Evolutionary conservation across 1,284 basidiomycete genomes (phyloP).

Genomic region (Amylostereum chailletii): DNA sequence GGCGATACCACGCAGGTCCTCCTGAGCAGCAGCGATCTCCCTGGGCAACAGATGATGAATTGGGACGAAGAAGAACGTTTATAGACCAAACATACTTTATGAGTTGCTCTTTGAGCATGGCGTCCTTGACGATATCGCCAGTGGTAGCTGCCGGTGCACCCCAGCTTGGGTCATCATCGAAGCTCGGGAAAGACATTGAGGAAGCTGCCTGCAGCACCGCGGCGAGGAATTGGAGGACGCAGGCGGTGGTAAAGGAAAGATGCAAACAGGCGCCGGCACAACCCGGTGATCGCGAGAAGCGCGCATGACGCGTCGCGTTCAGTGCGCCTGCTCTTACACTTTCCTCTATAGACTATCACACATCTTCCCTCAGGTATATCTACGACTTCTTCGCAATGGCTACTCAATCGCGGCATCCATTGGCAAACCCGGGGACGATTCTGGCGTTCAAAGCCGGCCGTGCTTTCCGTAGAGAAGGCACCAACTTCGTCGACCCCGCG

Average conservation of each 20-base stretch:
- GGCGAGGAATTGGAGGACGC: neutral
- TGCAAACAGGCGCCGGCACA: neutral
- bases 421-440: slow-evolving; percentile 14
- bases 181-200: slow-evolving; percentile 40
- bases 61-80: neutral
- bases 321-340: neutral
- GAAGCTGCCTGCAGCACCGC: slow-evolving; percentile 8
- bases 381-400: neutral
- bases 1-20: slow-evolving; percentile 59
- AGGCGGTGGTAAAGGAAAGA: neutral
- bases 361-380: neutral
- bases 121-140: slow-evolving; percentile 62
- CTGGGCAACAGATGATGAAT: slow-evolving; percentile 25
- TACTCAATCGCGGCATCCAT: slow-evolving; percentile 1
- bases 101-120: slow-evolving; percentile 60
- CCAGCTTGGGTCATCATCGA: slow-evolving; percentile 59
- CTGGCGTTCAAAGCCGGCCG: slow-evolving; percentile 80
- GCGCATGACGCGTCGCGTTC: slow-evolving; percentile 12
- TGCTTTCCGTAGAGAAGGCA: slow-evolving; percentile 52
- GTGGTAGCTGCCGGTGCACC: slow-evolving; percentile 35
- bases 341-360: neutral
- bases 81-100: slow-evolving; percentile 36
- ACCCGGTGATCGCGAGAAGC: neutral
- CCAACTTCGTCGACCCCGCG: slow-evolving; percentile 58
- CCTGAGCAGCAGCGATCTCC: slow-evolving; percentile 64